phyloP scores from a whole-genome alignment of 2,329 filamentous ascomycete genomes.

The Paraconiothyrium sp. region DNA sequence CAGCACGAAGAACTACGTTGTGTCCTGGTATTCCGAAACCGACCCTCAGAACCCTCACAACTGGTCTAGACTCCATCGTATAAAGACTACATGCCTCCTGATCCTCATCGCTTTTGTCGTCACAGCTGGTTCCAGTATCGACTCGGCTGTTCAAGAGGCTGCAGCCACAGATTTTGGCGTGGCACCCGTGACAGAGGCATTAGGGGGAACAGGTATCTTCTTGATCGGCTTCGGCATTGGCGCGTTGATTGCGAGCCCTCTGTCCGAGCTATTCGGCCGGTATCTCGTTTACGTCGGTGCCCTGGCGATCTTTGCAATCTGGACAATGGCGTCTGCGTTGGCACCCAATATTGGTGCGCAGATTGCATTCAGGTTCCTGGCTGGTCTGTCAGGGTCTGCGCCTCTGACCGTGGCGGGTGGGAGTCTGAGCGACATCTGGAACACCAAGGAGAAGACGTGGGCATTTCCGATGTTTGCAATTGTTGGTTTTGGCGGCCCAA shows the following conservation, averaged over 20 bases:
- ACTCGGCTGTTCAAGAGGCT: too few species aligned
- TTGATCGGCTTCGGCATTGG: slow-evolving; percentile 58
- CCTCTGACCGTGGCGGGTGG: slow-evolving; percentile 34
- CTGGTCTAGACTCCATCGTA: too few species aligned
- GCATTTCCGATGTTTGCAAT: slow-evolving; percentile 38
- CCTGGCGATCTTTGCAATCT: slow-evolving; percentile 40
- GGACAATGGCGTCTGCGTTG: slow-evolving; percentile 42
- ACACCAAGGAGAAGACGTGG: slow-evolving; percentile 32
- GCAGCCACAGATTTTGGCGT: too few species aligned
- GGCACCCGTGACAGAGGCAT: too few species aligned
- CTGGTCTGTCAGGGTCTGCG: slow-evolving; percentile 57
- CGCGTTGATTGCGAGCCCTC: slow-evolving; percentile 52
- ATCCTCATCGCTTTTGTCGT: too few species aligned
- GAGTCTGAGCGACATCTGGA: slow-evolving; percentile 33
- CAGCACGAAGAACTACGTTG: too few species aligned
- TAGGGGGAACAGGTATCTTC: not conserved
- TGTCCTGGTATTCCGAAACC: too few species aligned
- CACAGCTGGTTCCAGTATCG: too few species aligned
- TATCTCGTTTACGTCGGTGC: slow-evolving; percentile 44
- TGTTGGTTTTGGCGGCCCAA: slow-evolving; percentile 28
- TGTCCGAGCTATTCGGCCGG: slow-evolving; percentile 60
- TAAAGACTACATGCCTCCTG: too few species aligned
- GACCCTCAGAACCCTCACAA: too few species aligned
- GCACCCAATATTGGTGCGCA: slow-evolving; percentile 59
- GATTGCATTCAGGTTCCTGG: slow-evolving; percentile 60